These are phyloP conservation scores for Kurtzmaniella cleridarum DNA, from an alignment of 805 yeast species.

Conservation along the genomic window DNA sequence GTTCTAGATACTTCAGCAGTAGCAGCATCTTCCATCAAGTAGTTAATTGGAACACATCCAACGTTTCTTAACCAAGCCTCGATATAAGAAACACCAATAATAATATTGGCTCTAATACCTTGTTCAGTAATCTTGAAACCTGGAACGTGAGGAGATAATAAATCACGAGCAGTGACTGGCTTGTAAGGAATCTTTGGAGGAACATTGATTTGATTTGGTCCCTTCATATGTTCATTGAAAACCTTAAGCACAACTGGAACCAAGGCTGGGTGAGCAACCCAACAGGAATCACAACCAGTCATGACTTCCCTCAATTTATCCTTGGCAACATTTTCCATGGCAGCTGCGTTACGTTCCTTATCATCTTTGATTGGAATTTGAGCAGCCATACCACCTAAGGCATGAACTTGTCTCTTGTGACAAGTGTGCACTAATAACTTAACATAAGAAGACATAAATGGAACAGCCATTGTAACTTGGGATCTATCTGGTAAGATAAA, in stretches of 20 bases:
- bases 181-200: conserved; percentile 43
- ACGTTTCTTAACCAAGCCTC: conserved; percentile 83
- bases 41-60: conserved; percentile 83
- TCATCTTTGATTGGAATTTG: conserved; percentile 19
- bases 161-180: conserved; percentile 54
- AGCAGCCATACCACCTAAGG: conserved; percentile 23
- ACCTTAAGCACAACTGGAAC: conserved; percentile 68
- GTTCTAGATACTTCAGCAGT: conserved; percentile 85
- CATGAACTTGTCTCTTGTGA: conserved; percentile 18
- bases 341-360: conserved; percentile 10
- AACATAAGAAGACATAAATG: conserved; percentile 17
- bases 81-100: conserved; percentile 74
- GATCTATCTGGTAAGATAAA: conserved; percentile 16
- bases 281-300: conserved; percentile 83
- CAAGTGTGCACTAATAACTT: conserved; percentile 14
- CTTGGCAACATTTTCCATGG: conserved; percentile 13
- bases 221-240: conserved; percentile 72
- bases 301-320: conserved; percentile 57
- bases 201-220: conserved; percentile 70
- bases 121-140: conserved; percentile 60
- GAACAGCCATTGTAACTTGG: conserved; percentile 16
- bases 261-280: conserved; percentile 87
- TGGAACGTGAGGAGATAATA: conserved; percentile 59
- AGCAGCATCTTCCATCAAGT: conserved; percentile 86
- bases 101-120: conserved; percentile 67